A percentile compares a stretch with the other conserved stretches of the same genome.
These are phyloP conservation scores for Lachnellula hyalina DNA, from an alignment of 2,329 filamentous ascomycete genomes.

Conservation along the genomic window DNA sequence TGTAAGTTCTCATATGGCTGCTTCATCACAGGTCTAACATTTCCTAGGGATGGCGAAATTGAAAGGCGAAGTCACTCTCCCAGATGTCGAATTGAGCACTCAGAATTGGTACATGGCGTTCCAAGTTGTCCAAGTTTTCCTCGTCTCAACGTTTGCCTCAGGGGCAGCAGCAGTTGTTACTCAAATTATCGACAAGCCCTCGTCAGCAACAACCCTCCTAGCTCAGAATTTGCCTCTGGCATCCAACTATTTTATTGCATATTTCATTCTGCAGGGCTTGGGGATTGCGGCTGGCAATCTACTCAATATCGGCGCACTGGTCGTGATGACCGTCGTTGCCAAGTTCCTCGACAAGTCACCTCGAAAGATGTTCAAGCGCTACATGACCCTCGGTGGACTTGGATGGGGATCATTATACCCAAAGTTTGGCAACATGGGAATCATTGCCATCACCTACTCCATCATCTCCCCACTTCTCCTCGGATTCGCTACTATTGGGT, in stretches of 20 bases:
- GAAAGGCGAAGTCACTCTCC: conserved; percentile 71
- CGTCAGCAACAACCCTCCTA: conserved; percentile 56
- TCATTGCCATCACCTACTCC: conserved; percentile 79
- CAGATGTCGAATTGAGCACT: conserved; percentile 77
- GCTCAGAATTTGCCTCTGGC: conserved; percentile 73
- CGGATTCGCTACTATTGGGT: conserved; percentile 71
- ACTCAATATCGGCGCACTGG: conserved; percentile 66
- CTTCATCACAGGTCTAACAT: conserved; percentile 1
- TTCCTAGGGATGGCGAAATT: conserved; percentile 65
- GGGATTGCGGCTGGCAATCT: conserved; percentile 69
- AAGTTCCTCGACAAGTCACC: conserved; percentile 72
- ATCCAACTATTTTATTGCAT: conserved; percentile 92
- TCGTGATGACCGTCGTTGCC: conserved; percentile 68
- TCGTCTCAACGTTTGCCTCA: conserved; percentile 78
- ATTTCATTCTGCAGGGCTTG: conserved; percentile 88
- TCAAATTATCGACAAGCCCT: conserved; percentile 58
- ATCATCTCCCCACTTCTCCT: conserved; percentile 82
- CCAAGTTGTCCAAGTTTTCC: conserved; percentile 86
- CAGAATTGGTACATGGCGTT: conserved; percentile 90
- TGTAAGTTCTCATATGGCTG: conserved; percentile 39
- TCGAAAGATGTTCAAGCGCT: conserved; percentile 71
- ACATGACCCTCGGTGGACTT: conserved; percentile 66
- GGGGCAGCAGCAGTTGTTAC: conserved; percentile 67
- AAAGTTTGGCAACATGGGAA: conserved; percentile 71
- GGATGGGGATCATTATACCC: conserved; percentile 82